phyloP scores from a whole-genome alignment of 768 basidiomycete genomes.

The Kwoniella mangroviensis region DNA sequence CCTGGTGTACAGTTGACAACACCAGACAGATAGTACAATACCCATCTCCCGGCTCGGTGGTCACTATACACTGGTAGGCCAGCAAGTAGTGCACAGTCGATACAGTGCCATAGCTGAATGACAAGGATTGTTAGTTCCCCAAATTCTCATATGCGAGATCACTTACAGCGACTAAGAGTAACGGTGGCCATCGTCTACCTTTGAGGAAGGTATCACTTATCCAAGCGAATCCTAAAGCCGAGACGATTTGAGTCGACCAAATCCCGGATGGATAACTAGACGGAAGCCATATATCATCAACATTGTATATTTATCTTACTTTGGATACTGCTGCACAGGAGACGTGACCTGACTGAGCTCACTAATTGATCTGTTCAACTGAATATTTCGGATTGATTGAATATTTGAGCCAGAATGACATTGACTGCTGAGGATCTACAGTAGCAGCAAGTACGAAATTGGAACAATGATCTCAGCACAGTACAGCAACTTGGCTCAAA shows the following conservation, averaged over 20 bases:
- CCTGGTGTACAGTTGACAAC: slow-evolving; percentile 32
- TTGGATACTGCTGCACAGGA: too few relatives aligned
- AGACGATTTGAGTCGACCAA: slow-evolving; percentile 32
- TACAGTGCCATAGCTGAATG: slow-evolving; percentile 16
- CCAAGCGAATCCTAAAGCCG: slow-evolving; percentile 37
- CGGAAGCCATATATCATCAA: neutral
- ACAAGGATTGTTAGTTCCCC: too few relatives aligned
- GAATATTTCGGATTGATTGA: slow-evolving; percentile 33
- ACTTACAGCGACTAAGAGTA: slow-evolving; percentile 29
- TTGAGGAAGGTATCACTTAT: slow-evolving; percentile 32
- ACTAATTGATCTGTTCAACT: slow-evolving; percentile 34
- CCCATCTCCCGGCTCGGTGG: slow-evolving; percentile 27
- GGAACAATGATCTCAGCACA: too few relatives aligned
- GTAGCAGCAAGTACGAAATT: too few relatives aligned
- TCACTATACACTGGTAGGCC: slow-evolving; percentile 23
- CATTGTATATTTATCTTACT: too few relatives aligned
- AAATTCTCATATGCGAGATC: too few relatives aligned
- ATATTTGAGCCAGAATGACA: slow-evolving; percentile 45
- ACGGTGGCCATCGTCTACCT: slow-evolving; percentile 38
- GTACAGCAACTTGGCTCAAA: neutral
- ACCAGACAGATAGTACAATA: slow-evolving; percentile 30
- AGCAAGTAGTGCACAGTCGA: slow-evolving; percentile 23
- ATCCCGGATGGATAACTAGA: slow-evolving; percentile 33
- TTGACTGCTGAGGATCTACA: slow-evolving; percentile 26
- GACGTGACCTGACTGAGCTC: neutral